These are phyloP conservation scores for Xylariaceae sp. DNA, from an alignment of 2,329 filamentous ascomycete genomes.

Conservation along the genomic window DNA sequence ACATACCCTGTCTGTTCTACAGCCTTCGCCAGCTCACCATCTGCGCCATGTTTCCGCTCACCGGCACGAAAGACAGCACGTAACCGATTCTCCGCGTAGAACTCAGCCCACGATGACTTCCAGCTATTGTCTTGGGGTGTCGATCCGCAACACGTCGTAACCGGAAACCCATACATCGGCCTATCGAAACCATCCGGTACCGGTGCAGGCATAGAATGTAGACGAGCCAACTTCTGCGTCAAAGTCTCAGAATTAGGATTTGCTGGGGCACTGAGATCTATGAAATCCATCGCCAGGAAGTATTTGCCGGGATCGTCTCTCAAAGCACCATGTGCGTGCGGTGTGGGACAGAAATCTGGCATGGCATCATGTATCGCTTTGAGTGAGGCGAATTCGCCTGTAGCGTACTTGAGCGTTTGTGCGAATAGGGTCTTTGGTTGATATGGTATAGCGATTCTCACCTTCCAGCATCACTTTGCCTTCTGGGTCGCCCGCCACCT, in stretches of 20 bases:
- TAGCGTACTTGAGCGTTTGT: constrained; percentile 3
- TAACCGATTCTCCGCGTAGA: constrained; percentile 76
- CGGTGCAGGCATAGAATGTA: constrained; percentile 75
- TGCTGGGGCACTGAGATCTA: constrained; percentile 55
- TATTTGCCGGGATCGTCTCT: constrained; percentile 46
- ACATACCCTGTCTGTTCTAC: constrained; percentile 54
- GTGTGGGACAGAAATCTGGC: constrained; percentile 70
- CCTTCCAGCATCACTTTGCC: constrained; percentile 68
- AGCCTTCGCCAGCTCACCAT: constrained; percentile 56
- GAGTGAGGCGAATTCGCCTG: constrained; percentile 78
- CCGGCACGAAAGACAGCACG: constrained; percentile 58
- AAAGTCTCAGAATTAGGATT: constrained; percentile 52
- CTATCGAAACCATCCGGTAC: constrained; percentile 52
- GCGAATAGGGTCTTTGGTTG: background rate
- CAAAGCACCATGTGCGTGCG: constrained; percentile 66
- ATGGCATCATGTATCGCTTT: constrained; percentile 73
- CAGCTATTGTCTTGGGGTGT: constrained; percentile 78
- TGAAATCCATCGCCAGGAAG: constrained; percentile 74
- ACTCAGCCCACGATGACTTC: constrained; percentile 72
- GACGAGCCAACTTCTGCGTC: constrained; percentile 69
- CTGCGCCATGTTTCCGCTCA: constrained; percentile 58
- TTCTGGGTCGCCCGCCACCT: constrained; percentile 58
- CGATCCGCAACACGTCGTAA: constrained; percentile 80
- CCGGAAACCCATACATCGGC: constrained; percentile 78
- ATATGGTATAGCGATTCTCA: constrained; percentile 25